phyloP scores from a whole-genome alignment of 305 asterid genomes.

The Striga hermonthica region DNA sequence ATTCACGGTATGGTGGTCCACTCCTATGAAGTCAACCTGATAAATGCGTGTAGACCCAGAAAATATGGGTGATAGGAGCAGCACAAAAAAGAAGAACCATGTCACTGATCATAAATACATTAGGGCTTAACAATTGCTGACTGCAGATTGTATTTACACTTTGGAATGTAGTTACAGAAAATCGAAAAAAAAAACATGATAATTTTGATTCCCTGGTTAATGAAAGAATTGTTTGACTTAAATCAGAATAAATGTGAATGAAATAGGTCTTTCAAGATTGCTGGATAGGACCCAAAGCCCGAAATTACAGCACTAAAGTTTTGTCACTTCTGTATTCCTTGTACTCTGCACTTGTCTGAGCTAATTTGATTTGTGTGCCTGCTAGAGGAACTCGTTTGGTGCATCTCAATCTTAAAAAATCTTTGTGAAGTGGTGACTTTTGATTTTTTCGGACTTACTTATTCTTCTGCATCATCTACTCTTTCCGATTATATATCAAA shows the following conservation, averaged over 20 bases:
- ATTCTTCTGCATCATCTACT: constrained; percentile 7
- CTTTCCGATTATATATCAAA: neutral
- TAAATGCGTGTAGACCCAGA: neutral
- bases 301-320: constrained; percentile 8
- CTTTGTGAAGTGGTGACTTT: neutral
- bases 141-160: neutral
- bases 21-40: neutral
- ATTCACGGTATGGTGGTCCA: constrained; percentile 9
- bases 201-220: neutral
- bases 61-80: neutral
- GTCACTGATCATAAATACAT: constrained; percentile 11
- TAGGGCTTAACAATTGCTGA: neutral
- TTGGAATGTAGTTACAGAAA: neutral
- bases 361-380: constrained; percentile 10
- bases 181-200: constrained; percentile 12
- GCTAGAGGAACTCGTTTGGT: constrained; percentile 4
- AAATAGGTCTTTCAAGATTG: constrained; percentile 16
- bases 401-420: constrained; percentile 9
- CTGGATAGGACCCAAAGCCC: constrained; percentile 11
- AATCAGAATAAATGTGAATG: neutral
- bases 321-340: neutral
- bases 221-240: constrained; percentile 7
- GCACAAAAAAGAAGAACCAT: neutral
- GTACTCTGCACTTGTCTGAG: constrained; percentile 10
- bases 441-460: no score